A percentile compares a stretch with the other conserved stretches of the same genome.
Evolutionary conservation across 768 basidiomycete species (phyloP).

Genomic region (Tricholoma sp.): DNA sequence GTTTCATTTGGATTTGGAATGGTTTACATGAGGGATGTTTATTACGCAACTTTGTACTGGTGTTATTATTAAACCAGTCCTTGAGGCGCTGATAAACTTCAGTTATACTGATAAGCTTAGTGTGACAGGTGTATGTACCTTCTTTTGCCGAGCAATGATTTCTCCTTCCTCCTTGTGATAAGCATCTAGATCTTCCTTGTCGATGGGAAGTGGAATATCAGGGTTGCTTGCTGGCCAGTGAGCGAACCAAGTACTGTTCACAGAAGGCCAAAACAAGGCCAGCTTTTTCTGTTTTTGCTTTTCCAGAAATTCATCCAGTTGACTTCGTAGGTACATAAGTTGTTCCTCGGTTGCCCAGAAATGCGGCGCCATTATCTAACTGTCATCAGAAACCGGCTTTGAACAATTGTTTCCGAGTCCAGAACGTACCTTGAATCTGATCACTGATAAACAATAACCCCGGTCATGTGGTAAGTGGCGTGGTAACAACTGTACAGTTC

Average conservation of each 20-base stretch:
- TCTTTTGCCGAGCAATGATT: not conserved
- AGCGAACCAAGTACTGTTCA: not conserved
- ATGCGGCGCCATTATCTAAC: not conserved
- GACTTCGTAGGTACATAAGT: not conserved
- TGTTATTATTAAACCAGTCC: constrained; percentile 2
- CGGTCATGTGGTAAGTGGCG: not conserved
- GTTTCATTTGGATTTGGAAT: not conserved
- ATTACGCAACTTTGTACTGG: not conserved
- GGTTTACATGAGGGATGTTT: not conserved
- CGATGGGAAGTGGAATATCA: not conserved
- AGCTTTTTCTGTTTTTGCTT: constrained; percentile 1
- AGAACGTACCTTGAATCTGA: not conserved
- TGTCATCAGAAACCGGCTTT: not conserved
- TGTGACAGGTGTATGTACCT: not conserved
- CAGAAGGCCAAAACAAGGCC: not conserved
- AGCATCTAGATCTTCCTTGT: not conserved
- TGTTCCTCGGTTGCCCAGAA: not conserved
- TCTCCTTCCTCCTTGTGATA: not conserved
- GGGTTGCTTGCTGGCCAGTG: not conserved
- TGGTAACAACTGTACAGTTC: constrained; percentile 1
- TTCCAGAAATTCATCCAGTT: not conserved
- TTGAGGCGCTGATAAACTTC: not conserved
- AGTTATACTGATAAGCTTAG: not conserved
- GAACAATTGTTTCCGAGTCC: not conserved
- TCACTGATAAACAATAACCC: not conserved